Percentiles rank a stretch among this genome's conserved stretches.
Evolutionary conservation across 192 early-diverging fungal genomes (phyloP).

Genomic region (Podila verticillata): DNA sequence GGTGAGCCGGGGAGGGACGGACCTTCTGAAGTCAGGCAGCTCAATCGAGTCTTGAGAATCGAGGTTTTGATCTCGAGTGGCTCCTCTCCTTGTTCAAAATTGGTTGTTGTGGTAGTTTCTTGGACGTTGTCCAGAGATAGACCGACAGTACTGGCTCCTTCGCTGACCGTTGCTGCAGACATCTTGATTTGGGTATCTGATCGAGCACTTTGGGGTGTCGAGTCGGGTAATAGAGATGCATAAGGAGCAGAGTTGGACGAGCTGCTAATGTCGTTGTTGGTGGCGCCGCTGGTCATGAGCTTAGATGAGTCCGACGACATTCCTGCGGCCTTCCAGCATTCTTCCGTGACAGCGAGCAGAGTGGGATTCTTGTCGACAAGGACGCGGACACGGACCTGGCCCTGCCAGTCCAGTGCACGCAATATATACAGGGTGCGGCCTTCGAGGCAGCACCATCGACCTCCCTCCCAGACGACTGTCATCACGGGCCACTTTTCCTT

Average conservation of each 20-base stretch:
- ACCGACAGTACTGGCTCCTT: constrained; percentile 5
- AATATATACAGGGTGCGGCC: constrained; percentile 49
- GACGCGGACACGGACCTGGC: constrained; percentile 37
- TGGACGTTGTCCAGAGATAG: constrained; percentile 15
- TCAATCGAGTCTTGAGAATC: neutral
- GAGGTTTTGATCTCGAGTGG: too few relatives aligned
- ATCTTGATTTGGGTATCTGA: constrained; percentile 2
- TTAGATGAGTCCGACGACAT: constrained; percentile 11
- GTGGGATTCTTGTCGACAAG: constrained; percentile 44
- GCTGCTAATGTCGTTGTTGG: neutral
- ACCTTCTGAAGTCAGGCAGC: neutral
- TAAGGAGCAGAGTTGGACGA: neutral
- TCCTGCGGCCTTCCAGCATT: constrained; percentile 42
- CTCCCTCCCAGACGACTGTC: constrained; percentile 49
- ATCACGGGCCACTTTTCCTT: constrained; percentile 46
- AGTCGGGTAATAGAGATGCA: too few relatives aligned
- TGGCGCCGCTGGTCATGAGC: neutral
- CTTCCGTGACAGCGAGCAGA: constrained; percentile 38
- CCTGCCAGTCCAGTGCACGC: constrained; percentile 31
- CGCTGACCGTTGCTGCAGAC: constrained; percentile 4
- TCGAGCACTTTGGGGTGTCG: too few relatives aligned
- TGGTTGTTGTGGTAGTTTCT: neutral
- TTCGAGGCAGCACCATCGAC: constrained; percentile 48
- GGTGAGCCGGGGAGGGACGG: constrained; percentile 8
- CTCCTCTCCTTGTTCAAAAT: neutral